Evolutionary conservation across 2,329 filamentous ascomycete genomes (phyloP).

Genomic region (Arthrocladium fulminans): DNA sequence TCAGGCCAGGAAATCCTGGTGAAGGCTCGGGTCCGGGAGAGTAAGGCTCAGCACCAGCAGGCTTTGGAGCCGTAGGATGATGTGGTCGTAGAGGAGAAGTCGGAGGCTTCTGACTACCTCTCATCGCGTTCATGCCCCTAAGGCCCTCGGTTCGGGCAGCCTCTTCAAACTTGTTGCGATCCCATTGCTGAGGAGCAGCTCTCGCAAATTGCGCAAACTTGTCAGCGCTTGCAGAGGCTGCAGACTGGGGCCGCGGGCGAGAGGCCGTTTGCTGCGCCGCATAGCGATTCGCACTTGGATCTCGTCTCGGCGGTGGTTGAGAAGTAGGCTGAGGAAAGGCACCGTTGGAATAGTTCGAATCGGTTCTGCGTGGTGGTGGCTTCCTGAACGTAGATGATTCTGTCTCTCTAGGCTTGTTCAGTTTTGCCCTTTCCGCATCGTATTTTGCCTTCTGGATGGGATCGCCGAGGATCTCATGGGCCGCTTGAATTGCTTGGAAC

Average conservation of each 20-base stretch:
- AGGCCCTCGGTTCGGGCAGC: constrained; percentile 19
- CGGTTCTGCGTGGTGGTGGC: constrained; percentile 7
- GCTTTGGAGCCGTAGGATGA: constrained; percentile 20
- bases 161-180: constrained; percentile 17
- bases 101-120: constrained; percentile 10
- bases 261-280: constrained; percentile 5
- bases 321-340: constrained; percentile 13
- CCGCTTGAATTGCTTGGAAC: constrained; percentile 79
- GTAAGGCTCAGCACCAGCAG: constrained; percentile 8
- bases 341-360: constrained; percentile 5
- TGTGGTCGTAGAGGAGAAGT: constrained; percentile 17
- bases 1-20: constrained; percentile 27
- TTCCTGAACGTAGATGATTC: constrained; percentile 15
- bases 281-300: constrained; percentile 11
- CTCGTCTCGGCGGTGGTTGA: constrained; percentile 17
- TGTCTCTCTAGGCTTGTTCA: constrained; percentile 13
- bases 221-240: constrained; percentile 16
- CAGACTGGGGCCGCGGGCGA: constrained; percentile 12
- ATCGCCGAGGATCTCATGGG: constrained; percentile 67
- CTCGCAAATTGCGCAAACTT: constrained; percentile 21
- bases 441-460: constrained; percentile 51
- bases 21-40: constrained; percentile 18
- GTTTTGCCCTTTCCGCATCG: constrained; percentile 46
- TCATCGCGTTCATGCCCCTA: constrained; percentile 19
- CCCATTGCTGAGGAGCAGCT: constrained; percentile 18